A percentile compares a stretch with the other conserved stretches of the same genome.
Conservation (phyloP, 176 grass and related monocot genomes). For the Elaeis guineensis region DNA sequence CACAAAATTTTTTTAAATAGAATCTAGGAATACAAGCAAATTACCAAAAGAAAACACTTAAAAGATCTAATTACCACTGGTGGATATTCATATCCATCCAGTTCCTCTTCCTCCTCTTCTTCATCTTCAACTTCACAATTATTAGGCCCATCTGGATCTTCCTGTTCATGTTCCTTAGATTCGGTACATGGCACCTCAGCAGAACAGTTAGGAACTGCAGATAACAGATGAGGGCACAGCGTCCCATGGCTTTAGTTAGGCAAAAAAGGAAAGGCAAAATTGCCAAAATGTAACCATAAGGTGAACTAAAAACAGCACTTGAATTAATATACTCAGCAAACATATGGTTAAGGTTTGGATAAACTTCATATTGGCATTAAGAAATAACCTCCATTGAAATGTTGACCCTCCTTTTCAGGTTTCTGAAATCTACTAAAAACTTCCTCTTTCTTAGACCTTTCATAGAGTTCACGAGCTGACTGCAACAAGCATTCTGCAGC, state of each 20-base stretch:
- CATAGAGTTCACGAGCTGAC: constrained; percentile 41
- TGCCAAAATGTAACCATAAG: no score
- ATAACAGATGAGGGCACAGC: background rate
- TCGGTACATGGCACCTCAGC: constrained; percentile 15
- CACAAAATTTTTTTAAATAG: constrained; percentile 15
- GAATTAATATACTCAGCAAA: background rate
- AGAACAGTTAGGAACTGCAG: constrained; percentile 20
- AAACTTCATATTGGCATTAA: constrained; percentile 2
- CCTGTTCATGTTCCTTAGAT: constrained; percentile 18
- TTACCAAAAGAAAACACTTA: constrained; percentile 1
- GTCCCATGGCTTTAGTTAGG: no score
- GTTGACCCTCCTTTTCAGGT: constrained; percentile 32
- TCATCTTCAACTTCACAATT: constrained; percentile 46
- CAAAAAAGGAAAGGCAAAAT: no score
- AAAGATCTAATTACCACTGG: constrained; percentile 27
- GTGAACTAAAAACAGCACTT: no score
- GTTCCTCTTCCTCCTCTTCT: constrained; percentile 58
- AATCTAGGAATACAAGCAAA: constrained; percentile 1
- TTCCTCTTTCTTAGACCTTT: constrained; percentile 74
- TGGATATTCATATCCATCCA: constrained; percentile 53
- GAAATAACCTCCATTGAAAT: constrained; percentile 44
- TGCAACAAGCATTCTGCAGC: constrained; percentile 38
- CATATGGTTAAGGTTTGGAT: background rate
- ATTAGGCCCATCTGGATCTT: constrained; percentile 33
- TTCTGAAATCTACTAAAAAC: constrained; percentile 39